Conservation (phyloP, 345 rosid genomes). For the Citrus reticulata region DNA sequence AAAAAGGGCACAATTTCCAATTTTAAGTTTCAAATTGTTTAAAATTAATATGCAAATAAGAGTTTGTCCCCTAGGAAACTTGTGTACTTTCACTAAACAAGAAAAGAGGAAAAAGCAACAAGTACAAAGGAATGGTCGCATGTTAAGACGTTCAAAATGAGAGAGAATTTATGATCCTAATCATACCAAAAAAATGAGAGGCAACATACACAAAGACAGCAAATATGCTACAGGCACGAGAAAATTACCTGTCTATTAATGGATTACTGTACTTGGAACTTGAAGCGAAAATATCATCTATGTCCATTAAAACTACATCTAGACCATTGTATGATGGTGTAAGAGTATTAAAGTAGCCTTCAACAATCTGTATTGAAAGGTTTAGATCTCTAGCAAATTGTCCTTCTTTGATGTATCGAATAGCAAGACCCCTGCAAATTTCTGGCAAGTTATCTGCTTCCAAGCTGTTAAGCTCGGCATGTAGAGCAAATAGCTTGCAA, state of each 20-base stretch:
- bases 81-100: not conserved
- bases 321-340: constrained; percentile 30
- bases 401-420: constrained; percentile 40
- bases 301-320: constrained; percentile 62
- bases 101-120: not conserved
- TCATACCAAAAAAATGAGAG: not conserved
- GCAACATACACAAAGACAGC: not conserved
- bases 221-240: not conserved
- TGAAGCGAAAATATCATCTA: constrained; percentile 46
- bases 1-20: not conserved
- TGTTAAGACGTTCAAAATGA: not conserved
- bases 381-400: constrained; percentile 53
- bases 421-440: constrained; percentile 47
- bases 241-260: constrained; percentile 32
- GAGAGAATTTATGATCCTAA: not conserved
- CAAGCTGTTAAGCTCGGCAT: constrained; percentile 59
- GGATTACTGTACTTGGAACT: constrained; percentile 6
- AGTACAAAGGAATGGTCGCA: not conserved
- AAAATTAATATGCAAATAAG: not conserved
- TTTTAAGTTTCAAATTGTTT: not conserved
- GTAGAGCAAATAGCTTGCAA: constrained; percentile 50
- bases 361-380: constrained; percentile 37
- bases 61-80: not conserved
- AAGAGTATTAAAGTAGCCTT: constrained; percentile 36
- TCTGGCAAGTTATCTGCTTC: constrained; percentile 44